Base-by-base conservation (phyloP, 2,329 filamentous ascomycete genomes). In the Phaeoacremonium minimum region DNA sequence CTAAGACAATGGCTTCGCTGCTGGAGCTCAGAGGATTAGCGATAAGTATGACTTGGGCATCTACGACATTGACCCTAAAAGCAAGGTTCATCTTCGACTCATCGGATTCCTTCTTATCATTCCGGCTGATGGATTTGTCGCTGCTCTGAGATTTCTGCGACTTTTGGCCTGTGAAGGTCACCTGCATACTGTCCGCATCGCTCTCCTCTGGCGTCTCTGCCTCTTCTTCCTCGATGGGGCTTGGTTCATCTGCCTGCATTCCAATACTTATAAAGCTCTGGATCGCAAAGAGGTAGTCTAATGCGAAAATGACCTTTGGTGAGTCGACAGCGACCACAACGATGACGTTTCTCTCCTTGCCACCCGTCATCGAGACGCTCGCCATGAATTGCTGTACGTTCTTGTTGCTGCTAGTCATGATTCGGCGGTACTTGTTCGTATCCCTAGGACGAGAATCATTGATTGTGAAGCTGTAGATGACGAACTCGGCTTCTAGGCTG, bases 311-410 rank as follows among this genome's bases (percentile, higher is more conserved):
- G 37, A 98, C 79, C 4, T 89, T 78, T 3, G 93, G 93, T 49
- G 93, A 98, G 53, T 98, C 93, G 43, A 98, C 81, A 0, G 90
- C 95, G 39, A 96, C 77, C 61, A 98, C 85, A 2, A 87, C 88
- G 51, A 97, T 94, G 38, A 97, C 63, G 55, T 82, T 87, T 41
- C 81, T 80, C 28, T 95, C 85, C 20, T 80, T 69, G 4, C 89
- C 89, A 13, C 89, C 87, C 1, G 90, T 89, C 61, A 98, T 94
- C 0, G 90, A 94, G 4, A 98, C 69, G 56, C 86, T 96, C 14
- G 93, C 93, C 93, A 98, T 98, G 53, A 98, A 90, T 51, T 99
- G 94, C 58, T 97, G 90, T 31, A 93, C 89, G 38, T 90, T 85
- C 49, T 89, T 91, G 60, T 96, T 97, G 53, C 90, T 89, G 37